Evolutionary conservation across 805 yeast species (phyloP), one percentile per base, ranked within the genome.

Genomic region (Grigorovia humatica): DNA sequence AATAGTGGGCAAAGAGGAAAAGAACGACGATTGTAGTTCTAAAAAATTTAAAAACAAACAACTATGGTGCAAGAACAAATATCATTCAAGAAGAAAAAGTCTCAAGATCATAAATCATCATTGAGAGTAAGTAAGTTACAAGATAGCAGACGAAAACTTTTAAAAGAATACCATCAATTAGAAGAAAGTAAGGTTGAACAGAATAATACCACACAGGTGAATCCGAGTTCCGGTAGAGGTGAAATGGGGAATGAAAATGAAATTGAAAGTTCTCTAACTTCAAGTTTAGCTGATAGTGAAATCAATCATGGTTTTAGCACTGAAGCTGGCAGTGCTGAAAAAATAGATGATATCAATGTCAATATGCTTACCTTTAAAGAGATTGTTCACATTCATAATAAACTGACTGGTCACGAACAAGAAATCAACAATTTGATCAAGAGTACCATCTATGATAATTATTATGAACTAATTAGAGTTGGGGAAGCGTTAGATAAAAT

Each of bases 391-490:
- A 54, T 58, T 4, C 68, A 65, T 42, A 66, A 67, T 50, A 48
- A 49, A 9, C 52, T 67, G 19, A 54, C 63, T 40, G 58, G 63
- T 15, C 56, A 61, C 50, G 69, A 66, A 49, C 59, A 61, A 1
- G 67, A 61, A 38, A 61, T 62, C 38, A 59, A 60, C 43, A 63
- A 62, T 50, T 80, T 78, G 46, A 82, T 82, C 55, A 84, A 84
- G 58, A 78, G 85, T 30, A 82, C 84, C 44, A 81, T 84, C 11
- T 84, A 84, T 65, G 86, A 84, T 64, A 84, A 84, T 60, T 84
- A 84, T 70, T 82, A 80, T 63, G 90, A 84, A 54, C 68, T 84
- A 56, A 82, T 84, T 60, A 81, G 82, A 59, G 76, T 84, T 1
- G 41, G 41, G 9, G 29, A 19, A 11, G 17, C 43, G 2, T 20